These are phyloP conservation scores for Cryoendolithus antarcticus DNA, from an alignment of 2,329 filamentous ascomycete species.

Conservation along the genomic window DNA sequence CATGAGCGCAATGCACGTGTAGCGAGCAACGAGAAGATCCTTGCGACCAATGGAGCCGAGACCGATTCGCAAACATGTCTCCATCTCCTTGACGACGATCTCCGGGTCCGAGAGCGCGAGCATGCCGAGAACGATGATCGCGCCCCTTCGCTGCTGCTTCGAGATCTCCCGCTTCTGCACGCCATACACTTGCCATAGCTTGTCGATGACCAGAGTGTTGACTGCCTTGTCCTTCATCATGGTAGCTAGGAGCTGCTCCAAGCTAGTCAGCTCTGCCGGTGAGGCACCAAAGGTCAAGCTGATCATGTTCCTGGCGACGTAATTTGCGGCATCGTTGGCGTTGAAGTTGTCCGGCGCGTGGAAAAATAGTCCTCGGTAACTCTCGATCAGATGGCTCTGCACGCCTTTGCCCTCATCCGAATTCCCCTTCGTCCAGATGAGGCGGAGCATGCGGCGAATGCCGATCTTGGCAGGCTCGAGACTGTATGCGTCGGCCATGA, in stretches of 20 bases:
- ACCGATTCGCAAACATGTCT: constrained; percentile 83
- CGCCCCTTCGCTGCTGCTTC: constrained; percentile 73
- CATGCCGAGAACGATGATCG: constrained; percentile 96
- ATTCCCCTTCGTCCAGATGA: constrained; percentile 99
- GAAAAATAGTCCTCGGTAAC: constrained; percentile 91
- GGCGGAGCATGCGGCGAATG: constrained; percentile 85
- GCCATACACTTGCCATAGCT: constrained; percentile 95
- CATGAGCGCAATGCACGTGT: constrained; percentile 83
- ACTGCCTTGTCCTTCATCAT: constrained; percentile 95
- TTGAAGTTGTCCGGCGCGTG: constrained; percentile 83
- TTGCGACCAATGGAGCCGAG: constrained; percentile 66
- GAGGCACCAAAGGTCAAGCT: constrained; percentile 93
- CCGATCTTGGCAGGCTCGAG: constrained; percentile 85
- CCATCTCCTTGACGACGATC: constrained; percentile 89
- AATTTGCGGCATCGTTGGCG: constrained; percentile 83
- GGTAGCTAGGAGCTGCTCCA: constrained; percentile 86
- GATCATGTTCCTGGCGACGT: constrained; percentile 96
- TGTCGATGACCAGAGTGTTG: constrained; percentile 72
- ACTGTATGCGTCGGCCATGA: constrained; percentile 89
- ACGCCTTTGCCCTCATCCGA: constrained; percentile 98
- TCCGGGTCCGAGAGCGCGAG: constrained; percentile 83
- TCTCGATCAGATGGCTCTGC: constrained; percentile 91
- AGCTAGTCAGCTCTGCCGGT: constrained; percentile 83
- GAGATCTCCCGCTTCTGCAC: constrained; percentile 91
- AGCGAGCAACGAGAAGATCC: constrained; percentile 84